phyloP scores from a whole-genome alignment of 176 grass and related monocot genomes.

The Triticum turgidum region DNA sequence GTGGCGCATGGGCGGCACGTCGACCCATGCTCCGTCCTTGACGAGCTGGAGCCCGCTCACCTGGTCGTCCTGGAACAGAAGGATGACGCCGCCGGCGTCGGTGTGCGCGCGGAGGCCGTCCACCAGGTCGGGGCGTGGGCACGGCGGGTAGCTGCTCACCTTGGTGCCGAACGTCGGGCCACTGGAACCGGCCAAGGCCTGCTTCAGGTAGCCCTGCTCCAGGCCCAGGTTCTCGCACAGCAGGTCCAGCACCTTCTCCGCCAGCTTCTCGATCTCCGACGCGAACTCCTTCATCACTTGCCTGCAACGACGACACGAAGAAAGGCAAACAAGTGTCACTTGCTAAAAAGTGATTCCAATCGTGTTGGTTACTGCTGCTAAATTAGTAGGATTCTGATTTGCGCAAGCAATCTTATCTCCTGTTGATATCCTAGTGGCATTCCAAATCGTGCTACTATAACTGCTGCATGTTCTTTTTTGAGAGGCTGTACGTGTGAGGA shows the following conservation, averaged over 20 bases:
- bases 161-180: conserved; percentile 90
- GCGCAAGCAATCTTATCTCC: background rate
- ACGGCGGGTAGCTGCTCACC: conserved; percentile 90
- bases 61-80: conserved; percentile 89
- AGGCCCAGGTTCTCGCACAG: conserved; percentile 90
- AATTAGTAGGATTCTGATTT: background rate
- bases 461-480: background rate
- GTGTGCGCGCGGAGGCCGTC: conserved; percentile 89
- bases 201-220: conserved; percentile 68
- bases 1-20: conserved; percentile 75
- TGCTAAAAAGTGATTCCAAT: conserved; percentile 3
- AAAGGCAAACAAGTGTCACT: background rate
- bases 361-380: background rate
- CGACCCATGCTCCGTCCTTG: conserved; percentile 64
- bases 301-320: conserved; percentile 21
- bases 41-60: conserved; percentile 90
- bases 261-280: conserved; percentile 59
- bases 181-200: conserved; percentile 55
- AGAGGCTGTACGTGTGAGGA: background rate
- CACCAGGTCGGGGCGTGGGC: conserved; percentile 67
- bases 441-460: too few relatives aligned
- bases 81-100: conserved; percentile 90
- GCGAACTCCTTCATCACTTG: conserved; percentile 69
- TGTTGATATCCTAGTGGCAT: background rate
- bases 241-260: conserved; percentile 71